phyloP scores from a whole-genome alignment of 2,329 filamentous ascomycete genomes.

The Seiridium cupressi region DNA sequence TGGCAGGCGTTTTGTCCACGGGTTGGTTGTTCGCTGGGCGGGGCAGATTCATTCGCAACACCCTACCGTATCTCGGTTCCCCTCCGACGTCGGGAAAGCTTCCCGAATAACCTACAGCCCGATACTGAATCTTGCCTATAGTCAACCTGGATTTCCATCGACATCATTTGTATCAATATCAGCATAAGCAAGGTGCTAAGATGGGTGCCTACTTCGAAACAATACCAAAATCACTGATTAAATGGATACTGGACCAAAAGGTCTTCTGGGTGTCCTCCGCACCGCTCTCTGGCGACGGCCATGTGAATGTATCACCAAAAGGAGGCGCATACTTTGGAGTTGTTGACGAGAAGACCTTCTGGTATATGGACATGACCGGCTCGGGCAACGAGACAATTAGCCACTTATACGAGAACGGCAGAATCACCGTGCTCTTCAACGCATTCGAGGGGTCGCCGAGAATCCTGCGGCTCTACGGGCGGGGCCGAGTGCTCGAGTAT shows the following conservation, averaged over 20 bases:
- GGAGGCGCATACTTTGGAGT: constrained; percentile 51
- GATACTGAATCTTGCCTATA: too few species aligned
- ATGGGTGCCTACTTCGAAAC: constrained; percentile 28
- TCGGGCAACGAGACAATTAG: constrained; percentile 75
- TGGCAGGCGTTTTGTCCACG: too few species aligned
- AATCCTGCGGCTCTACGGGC: constrained; percentile 37
- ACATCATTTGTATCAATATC: too few species aligned
- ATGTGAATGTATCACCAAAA: constrained; percentile 78
- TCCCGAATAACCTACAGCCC: too few species aligned
- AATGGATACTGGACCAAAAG: constrained; percentile 66
- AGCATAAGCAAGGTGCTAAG: too few species aligned
- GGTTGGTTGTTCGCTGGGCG: too few species aligned
- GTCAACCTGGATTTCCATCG: too few species aligned
- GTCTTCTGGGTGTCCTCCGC: constrained; percentile 77
- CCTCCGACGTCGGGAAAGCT: too few species aligned
- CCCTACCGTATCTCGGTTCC: too few species aligned
- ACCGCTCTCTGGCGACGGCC: constrained; percentile 58
- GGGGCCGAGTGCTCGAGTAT: constrained; percentile 33
- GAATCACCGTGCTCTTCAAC: constrained; percentile 72
- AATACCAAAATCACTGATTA: constrained; percentile 40
- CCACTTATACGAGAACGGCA: constrained; percentile 74
- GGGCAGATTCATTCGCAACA: too few species aligned
- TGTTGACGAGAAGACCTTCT: constrained; percentile 30
- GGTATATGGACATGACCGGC: constrained; percentile 69
- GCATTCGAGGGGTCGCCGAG: constrained; percentile 36